Conservation (phyloP, 257 asterid genomes). For the Cynanchum wilfordii region DNA sequence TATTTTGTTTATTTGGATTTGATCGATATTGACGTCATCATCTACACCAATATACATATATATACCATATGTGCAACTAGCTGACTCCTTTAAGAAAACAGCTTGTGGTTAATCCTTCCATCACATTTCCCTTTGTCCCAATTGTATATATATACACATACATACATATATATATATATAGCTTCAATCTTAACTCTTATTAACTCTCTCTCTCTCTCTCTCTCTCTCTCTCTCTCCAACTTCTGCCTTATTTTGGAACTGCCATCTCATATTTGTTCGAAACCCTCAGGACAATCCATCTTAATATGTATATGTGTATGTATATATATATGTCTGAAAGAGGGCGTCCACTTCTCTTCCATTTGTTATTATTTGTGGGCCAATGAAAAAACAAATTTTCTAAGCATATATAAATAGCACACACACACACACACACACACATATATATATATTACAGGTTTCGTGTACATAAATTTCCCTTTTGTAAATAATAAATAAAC, state of each 20-base stretch:
- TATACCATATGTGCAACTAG: background rate
- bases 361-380: background rate
- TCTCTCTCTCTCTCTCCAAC: background rate
- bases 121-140: background rate
- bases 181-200: background rate
- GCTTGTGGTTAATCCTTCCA: background rate
- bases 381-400: background rate
- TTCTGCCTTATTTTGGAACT: background rate
- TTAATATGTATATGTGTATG: too few relatives aligned
- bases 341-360: background rate
- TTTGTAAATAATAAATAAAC: too few relatives aligned
- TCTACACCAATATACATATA: background rate
- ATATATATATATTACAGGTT: too few relatives aligned
- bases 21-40: background rate
- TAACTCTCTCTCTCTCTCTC: too few relatives aligned
- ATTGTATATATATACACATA: too few relatives aligned
- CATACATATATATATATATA: too few relatives aligned
- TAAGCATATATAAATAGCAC: background rate
- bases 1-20: too few relatives aligned
- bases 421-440: too few relatives aligned
- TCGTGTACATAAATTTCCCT: too few relatives aligned
- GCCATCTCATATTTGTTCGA: background rate
- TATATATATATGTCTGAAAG: background rate
- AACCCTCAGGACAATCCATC: background rate
- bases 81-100: slow-evolving; percentile 4